Evolutionary conservation across 768 basidiomycete genomes (phyloP).

Genomic region (Filobasidium wieringae): DNA sequence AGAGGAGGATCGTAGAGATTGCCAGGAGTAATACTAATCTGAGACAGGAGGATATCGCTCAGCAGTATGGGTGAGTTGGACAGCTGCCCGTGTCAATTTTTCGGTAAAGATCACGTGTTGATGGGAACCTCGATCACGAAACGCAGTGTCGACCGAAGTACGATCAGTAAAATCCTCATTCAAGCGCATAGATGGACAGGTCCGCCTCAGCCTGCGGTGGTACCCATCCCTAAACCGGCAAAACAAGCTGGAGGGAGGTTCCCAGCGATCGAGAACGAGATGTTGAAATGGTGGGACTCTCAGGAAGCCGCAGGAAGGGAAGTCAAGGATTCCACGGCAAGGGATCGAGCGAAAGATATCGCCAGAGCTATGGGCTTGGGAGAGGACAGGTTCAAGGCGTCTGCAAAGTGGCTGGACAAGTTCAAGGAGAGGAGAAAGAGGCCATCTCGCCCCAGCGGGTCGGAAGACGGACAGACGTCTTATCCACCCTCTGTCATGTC

Average conservation of each 20-base stretch:
- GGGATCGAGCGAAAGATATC: slow-evolving; percentile 33
- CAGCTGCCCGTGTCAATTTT: no score
- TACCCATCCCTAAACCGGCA: slow-evolving; percentile 22
- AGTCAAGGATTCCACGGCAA: slow-evolving; percentile 27
- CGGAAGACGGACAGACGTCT: no score
- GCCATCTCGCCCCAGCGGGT: background rate
- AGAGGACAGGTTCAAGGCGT: slow-evolving; percentile 35
- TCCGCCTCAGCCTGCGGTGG: slow-evolving; percentile 22
- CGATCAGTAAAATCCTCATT: slow-evolving; percentile 35
- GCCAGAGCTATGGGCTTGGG: slow-evolving; percentile 30
- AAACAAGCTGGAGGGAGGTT: slow-evolving; percentile 28
- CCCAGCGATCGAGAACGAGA: slow-evolving; percentile 32
- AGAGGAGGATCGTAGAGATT: slow-evolving; percentile 33
- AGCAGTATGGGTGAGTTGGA: slow-evolving; percentile 31
- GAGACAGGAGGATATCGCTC: slow-evolving; percentile 36
- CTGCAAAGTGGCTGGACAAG: slow-evolving; percentile 38
- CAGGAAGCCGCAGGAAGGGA: slow-evolving; percentile 29
- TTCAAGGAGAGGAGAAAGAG: slow-evolving; percentile 32
- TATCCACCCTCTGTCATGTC: no score
- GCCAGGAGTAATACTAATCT: slow-evolving; percentile 28
- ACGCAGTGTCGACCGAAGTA: slow-evolving; percentile 34
- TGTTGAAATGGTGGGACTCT: slow-evolving; percentile 35
- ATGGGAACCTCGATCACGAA: background rate
- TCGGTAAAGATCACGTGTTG: no score
- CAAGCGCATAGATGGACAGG: slow-evolving; percentile 33